Base-by-base conservation (phyloP, 352 stramenopile genomes). In the Aphanomyces astaci region DNA sequence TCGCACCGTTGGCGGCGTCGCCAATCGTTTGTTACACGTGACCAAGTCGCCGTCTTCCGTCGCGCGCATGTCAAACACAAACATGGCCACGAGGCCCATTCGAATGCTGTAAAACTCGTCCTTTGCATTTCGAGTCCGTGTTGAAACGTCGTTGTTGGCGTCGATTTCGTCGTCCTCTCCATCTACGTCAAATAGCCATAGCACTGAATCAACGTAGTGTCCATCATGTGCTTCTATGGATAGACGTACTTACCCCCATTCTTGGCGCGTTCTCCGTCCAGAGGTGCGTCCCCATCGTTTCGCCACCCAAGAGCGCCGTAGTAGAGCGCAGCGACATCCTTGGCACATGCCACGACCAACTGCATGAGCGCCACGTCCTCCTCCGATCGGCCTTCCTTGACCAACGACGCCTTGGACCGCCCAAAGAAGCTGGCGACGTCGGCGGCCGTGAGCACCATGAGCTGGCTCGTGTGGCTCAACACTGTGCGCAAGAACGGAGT, bases 361-460 rank as follows among this genome's bases (percentile, higher is more conserved):
- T 64, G 30, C 24, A 70, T 70, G 2, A 78, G 73, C 73, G 60
- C 60, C 22, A 76, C 75, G 43, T 60, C n/a, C 57, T 73, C 53
- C 0, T 59, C 40, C 9, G 40, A 36, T 19, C 25, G 3, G 10
- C 39, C 60, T 10, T 57, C 62, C 36, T 62, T 68, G 32, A 68
- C 15, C 40, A 68, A 27, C 11, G 39, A 15, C 11, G 49, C 62
- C 17, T 25, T 25, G 10, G 62, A n/a, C 3, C 62, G 62, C 10
- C 79, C 71, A 25, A 81, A 78, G 63, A 89, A 89, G 19, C 78
- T 82, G 0, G 81, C 84, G 1, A 90, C 45, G 31, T 93, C 84
- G 0, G 78, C 73, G 52, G 89, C 79, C 3, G 79, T 74, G 0
- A 74, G 72, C 0, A 89, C 7, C 55, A 91, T 90, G 77, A 78